Evolutionary conservation across 495 filamentous ascomycete genomes (phyloP).

Genomic region (Penicillium ochrochloron): DNA sequence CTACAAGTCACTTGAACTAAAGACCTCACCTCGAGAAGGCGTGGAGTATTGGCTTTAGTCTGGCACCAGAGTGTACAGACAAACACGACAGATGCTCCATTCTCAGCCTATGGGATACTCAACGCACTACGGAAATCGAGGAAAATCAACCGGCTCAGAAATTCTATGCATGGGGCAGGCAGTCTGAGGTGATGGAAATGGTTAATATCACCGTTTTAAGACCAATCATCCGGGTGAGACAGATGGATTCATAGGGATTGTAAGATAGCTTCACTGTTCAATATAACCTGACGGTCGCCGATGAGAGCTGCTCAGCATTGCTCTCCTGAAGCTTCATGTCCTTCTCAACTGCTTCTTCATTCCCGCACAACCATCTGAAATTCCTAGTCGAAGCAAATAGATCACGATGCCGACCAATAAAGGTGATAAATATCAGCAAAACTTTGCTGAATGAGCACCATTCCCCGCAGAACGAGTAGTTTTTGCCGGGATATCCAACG

Average conservation of each 20-base stretch:
- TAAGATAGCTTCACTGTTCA: background rate
- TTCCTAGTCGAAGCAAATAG: constrained; percentile 32
- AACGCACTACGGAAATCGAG: background rate
- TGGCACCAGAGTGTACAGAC: background rate
- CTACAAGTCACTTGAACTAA: background rate
- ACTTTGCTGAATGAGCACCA: constrained; percentile 75
- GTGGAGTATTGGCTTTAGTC: background rate
- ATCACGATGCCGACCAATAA: constrained; percentile 76
- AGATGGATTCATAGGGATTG: background rate
- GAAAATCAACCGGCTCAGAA: background rate
- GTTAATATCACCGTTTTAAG: background rate
- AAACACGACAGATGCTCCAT: background rate
- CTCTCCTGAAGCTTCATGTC: background rate
- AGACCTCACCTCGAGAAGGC: background rate
- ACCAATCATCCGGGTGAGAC: background rate
- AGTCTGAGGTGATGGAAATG: background rate
- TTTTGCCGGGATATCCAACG: constrained; percentile 66
- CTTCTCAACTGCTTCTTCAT: background rate
- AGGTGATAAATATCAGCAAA: constrained; percentile 73
- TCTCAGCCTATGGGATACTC: background rate
- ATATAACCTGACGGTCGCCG: background rate
- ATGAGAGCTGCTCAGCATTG: background rate
- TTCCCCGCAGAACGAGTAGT: constrained; percentile 71
- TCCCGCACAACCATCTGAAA: background rate
- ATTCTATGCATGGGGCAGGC: background rate